Base-by-base conservation (phyloP, 257 asterid genomes). In the Solanum boliviense region DNA sequence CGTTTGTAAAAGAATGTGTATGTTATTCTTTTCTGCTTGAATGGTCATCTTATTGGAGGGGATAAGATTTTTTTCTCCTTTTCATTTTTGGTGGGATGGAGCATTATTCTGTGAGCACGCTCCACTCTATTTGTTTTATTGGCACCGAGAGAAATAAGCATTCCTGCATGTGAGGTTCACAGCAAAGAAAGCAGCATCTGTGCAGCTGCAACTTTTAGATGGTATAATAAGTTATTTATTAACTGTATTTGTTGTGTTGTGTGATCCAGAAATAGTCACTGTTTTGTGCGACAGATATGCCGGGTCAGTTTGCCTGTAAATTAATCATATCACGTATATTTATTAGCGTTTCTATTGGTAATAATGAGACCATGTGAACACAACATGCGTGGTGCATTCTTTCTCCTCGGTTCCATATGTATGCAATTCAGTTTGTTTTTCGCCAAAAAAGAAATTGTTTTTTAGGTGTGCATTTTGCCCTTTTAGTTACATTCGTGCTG, bases 141-240 rank as follows among this genome's bases (percentile, higher is more conserved):
- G 70, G 86, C 86, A 75, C 84, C 76, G 88, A 87, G 89, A 89
- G 87, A 88, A 93, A 93, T 93, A 93, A 92, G 94, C 90, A 87
- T 93, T 91, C 88, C 88, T 38, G 85, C 86, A 82, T 82, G 86
- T 82, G 86, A 82, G 86, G 21, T 81, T 82, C 86, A 48, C 86
- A 82, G 86, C 86, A 48, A 82, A 83, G 90, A 88, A 85, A 87
- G 92, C 91, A 89, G 91, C 88, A 71, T 75, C 90, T 91, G 87
- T 81, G 27, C 35, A 86, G 87, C 89, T 84, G 86, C 70, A 82
- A 48, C 86, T 48, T 9, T 48, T 48, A 82, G 85, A 46, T 81
- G 85, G 86, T 48, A 48, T 48, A 82, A 82, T 82, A 82, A 82
- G 86, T 82, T 82, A 82, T 48, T 82, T 82, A 20, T 48, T 46